These are phyloP conservation scores for Septoria petroselini DNA, from an alignment of 2,329 filamentous ascomycete species.

Conservation along the genomic window DNA sequence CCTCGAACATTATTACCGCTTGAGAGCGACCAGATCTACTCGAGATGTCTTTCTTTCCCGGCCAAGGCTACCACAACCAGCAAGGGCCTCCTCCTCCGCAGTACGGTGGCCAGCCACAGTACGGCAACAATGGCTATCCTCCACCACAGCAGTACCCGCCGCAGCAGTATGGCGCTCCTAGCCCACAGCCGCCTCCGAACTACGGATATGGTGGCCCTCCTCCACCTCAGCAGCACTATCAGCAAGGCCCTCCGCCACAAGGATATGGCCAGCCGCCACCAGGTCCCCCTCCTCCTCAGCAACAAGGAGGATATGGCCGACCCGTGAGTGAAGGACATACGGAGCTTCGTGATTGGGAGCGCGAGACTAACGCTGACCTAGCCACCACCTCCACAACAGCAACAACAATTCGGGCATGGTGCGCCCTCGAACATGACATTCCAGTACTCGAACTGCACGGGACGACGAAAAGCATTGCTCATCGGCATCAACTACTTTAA, in stretches of 20 bases:
- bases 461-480: constrained; percentile 79
- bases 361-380: constrained; percentile 21
- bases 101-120: constrained; percentile 15
- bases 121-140: constrained; percentile 28
- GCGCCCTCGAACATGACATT: constrained; percentile 78
- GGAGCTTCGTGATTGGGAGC: background rate
- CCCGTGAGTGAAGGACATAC: constrained; percentile 3
- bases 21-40: too few species aligned
- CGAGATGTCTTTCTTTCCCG: constrained; percentile 34
- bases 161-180: constrained; percentile 36
- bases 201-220: constrained; percentile 43
- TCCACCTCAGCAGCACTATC: constrained; percentile 38
- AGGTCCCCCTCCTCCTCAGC: constrained; percentile 8
- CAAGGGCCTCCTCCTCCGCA: constrained; percentile 30
- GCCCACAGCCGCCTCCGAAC: constrained; percentile 43
- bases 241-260: constrained; percentile 35
- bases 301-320: constrained; percentile 23
- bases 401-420: constrained; percentile 72
- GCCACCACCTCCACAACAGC: constrained; percentile 37
- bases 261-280: constrained; percentile 14
- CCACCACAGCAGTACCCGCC: constrained; percentile 33
- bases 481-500: constrained; percentile 98
- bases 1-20: too few species aligned
- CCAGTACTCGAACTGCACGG: constrained; percentile 88
- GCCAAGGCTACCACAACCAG: constrained; percentile 36